Base-by-base conservation (phyloP, 179 eudicot species). In the Pouteria campechiana region DNA sequence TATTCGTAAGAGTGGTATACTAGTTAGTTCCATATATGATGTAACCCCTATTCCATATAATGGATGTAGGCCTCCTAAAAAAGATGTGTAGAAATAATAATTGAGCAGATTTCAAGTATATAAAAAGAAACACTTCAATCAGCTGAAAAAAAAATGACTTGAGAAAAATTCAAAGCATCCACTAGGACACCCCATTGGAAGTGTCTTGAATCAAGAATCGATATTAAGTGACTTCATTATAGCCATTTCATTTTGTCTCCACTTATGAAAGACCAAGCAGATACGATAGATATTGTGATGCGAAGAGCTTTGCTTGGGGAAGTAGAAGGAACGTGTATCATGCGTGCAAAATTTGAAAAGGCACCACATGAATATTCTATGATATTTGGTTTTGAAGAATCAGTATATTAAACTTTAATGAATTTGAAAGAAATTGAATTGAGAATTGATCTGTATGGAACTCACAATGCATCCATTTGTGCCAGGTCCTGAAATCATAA, bases 261-360 rank as follows among this genome's bases (percentile, higher is more conserved):
- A 41, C 31, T 41, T 9, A 8, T 11, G 28, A 24, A 22, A 41
- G 30, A 18, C 16, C 31, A 41, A 23, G 4, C 20, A 29, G 21
- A 41, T 31, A 41, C 46, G 0, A 41, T 23, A 23, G 1, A 31
- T 21, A 24, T 48, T 48, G 41, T 17, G 20, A 34, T 48, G 41
- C 21, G 27, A 46, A 46, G 51, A 46, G 27, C 37, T 41, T 52
- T 44, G 9, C 56, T 51, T 40, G 46, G 28, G 41, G 47, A 51
- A 30, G 31, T 52, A 28, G 30, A 41, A 52, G 48, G 31, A 52
- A 52, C 47, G 41, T 52, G 48, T 40, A 52, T 52, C 33, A 52
- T 47, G 41, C 40, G 37, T 14, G 13, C 17, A 52, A 52, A 40
- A 52, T 52, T 6, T 41, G 32, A 52, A 40, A 52, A 52, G 31